Evolutionary conservation across 345 rosid genomes (phyloP), one percentile per base, ranked within the genome.

Genomic region (Carallia brachiata): DNA sequence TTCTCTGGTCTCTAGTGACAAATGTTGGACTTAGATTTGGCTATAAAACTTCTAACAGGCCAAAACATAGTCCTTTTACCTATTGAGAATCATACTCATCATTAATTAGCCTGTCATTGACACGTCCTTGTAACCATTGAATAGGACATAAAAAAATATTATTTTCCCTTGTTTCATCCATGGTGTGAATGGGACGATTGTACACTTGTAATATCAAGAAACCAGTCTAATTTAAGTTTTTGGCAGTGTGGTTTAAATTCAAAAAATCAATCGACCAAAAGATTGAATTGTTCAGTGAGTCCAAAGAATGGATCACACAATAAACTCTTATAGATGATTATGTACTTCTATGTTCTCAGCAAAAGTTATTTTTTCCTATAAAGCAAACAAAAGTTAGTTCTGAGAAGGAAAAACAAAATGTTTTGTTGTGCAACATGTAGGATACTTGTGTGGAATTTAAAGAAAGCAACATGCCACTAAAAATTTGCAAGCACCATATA

Each of bases 31-130:
- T 71, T 69, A 70, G 36, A 40, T 67, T 30, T 68, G 64, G 64
- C 27, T 30, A 15, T 48, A 76, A 68, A 66, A 80, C 39, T 66
- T 72, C 78, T 5, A 71, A 62, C 50, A 73, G 70, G n/a, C 75
- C 80, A 55, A 31, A 63, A 36, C 64, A 57, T 34, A 19, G 18
- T 27, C 54, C 52, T 44, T 47, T 62, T 13, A 37, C 61, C 83
- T 70, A 70, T 18, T 63, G 58, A 9, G 36, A 18, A 50, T 19
- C 31, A 67, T 36, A 62, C 15, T 8, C 23, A 27, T 16, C 28
- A 62, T 52, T 6, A 28, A 18, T 16, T 47, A 63, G 50, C 17
- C 17, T 50, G 54, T 0, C 54, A 50, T 50, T 50, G 54, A 2
- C 34, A 50, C 10, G 10, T 50, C 18, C 18, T 16, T 15, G 16